Evolutionary conservation across 495 filamentous ascomycete genomes (phyloP).

Genomic region (Tuber umbilicatum): DNA sequence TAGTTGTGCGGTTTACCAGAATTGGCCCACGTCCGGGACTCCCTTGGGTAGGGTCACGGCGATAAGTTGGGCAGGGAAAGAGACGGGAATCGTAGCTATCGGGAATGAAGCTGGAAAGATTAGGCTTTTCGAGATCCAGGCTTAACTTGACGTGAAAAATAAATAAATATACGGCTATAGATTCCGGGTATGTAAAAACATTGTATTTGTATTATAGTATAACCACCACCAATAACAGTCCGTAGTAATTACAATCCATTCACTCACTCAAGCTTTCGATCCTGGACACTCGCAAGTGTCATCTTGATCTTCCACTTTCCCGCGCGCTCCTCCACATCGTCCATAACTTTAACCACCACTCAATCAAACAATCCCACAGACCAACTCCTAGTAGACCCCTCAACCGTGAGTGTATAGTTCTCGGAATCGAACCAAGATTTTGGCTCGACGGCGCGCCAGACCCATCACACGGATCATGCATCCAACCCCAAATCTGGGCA

Average conservation of each 20-base stretch:
- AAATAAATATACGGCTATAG: not conserved
- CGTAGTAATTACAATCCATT: not conserved
- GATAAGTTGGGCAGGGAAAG: constrained; percentile 64
- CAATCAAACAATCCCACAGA: constrained; percentile 79
- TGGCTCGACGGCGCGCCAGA: constrained; percentile 61
- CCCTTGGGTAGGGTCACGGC: constrained; percentile 78
- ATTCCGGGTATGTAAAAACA: no score
- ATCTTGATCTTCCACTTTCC: constrained; percentile 85
- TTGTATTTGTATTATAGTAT: no score
- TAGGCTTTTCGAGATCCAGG: constrained; percentile 75
- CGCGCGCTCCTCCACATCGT: constrained; percentile 86
- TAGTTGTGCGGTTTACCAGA: constrained; percentile 84
- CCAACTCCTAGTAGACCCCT: constrained; percentile 49
- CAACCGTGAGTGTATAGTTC: constrained; percentile 60
- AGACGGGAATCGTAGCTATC: constrained; percentile 66
- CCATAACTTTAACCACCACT: constrained; percentile 72
- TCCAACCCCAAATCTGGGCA: constrained; percentile 92
- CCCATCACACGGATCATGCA: constrained; percentile 78
- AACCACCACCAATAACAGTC: not conserved
- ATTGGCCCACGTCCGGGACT: constrained; percentile 90
- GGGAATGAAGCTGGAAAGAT: constrained; percentile 82
- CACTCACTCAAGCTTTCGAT: not conserved
- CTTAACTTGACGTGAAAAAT: constrained; percentile 32
- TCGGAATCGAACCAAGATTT: constrained; percentile 76
- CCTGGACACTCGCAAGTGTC: constrained; percentile 50